Base-by-base conservation (phyloP, 805 yeast genomes). In the Yarrowia sp. region DNA sequence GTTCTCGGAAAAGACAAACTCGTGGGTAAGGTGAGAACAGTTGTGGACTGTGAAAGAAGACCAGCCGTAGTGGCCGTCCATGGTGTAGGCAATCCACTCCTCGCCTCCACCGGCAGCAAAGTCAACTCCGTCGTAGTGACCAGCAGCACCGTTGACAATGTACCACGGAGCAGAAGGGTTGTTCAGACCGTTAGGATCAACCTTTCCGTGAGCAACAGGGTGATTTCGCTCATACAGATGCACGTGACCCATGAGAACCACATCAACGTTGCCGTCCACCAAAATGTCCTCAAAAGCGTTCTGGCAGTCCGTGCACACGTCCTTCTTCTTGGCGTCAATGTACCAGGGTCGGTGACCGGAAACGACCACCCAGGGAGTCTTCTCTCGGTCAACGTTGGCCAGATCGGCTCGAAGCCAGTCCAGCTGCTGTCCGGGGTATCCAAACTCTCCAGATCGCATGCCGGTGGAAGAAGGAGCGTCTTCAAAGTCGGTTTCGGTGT, bases 321-420 rank as follows among this genome's bases (percentile, higher is more conserved):
- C 64, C 67, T 59, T 41, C 46, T 38, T 26, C 48, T 61, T 59
- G 48, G 65, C 69, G 33, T 73, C 67, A n/a, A 68, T 72, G 56
- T 73, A 73, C 75, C 74, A 73, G 11, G 76, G 76, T 22, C 75
- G 68, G 65, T 73, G 76, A 17, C 72, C 75, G 9, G 67, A 62
- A 11, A 67, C 74, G 28, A 66, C 64, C 10, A 67, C 64, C 74
- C 68, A 73, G 5, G 76, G 76, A 17, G 76, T 73, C 35, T 65
- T 58, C 16, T 67, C 61, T 28, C 76, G 67, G 66, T 73, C 68
- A 32, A 73, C 75, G 17, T 65, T 35, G 19, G 67, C 71, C 41
- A 73, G 70, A 64, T 73, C 76, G 14, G 62, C 49, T 62, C 65
- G 66, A 17, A 73, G 70, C 75, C 75, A 73, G 43, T 70, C 71